These are phyloP conservation scores for Diaporthe sp. DNA, from an alignment of 2,329 filamentous ascomycete species.

Conservation along the genomic window DNA sequence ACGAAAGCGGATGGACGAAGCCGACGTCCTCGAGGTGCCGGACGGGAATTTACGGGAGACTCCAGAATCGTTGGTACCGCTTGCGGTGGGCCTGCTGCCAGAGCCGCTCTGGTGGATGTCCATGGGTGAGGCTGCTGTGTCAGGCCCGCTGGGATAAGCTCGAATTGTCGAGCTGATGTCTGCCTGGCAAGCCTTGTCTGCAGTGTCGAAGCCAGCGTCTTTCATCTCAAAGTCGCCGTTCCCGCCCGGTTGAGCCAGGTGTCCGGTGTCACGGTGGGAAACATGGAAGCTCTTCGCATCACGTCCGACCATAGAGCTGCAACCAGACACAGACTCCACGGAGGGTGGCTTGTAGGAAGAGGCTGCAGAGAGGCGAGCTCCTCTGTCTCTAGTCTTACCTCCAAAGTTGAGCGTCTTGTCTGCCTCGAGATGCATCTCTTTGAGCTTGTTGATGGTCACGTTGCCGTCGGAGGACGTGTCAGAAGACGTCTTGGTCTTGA, in stretches of 20 bases:
- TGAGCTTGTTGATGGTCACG: constrained; percentile 19
- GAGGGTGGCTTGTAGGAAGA: constrained; percentile 33
- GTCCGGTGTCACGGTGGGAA: not conserved
- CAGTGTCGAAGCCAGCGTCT: not conserved
- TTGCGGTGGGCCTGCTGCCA: constrained; percentile 12
- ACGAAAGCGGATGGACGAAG: constrained; percentile 18
- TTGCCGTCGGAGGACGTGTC: constrained; percentile 29
- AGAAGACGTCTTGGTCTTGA: constrained; percentile 37
- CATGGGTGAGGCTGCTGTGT: constrained; percentile 14
- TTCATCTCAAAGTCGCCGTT: not conserved
- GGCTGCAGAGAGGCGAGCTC: constrained; percentile 16
- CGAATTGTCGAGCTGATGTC: constrained; percentile 5
- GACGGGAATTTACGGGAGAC: constrained; percentile 4
- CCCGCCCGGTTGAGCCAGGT: not conserved
- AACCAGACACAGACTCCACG: constrained; percentile 20
- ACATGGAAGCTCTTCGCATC: not conserved
- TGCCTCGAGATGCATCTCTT: constrained; percentile 29
- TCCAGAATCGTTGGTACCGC: constrained; percentile 10
- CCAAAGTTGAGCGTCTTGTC: constrained; percentile 19
- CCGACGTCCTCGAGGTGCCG: constrained; percentile 20
- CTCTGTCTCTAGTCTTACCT: not conserved
- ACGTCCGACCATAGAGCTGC: not conserved
- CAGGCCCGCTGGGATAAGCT: not conserved
- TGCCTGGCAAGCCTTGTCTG: not conserved
- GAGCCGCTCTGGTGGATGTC: constrained; percentile 35